Base-by-base conservation (phyloP, 192 early-diverging fungal genomes). In the Dimargaris verticillata region DNA sequence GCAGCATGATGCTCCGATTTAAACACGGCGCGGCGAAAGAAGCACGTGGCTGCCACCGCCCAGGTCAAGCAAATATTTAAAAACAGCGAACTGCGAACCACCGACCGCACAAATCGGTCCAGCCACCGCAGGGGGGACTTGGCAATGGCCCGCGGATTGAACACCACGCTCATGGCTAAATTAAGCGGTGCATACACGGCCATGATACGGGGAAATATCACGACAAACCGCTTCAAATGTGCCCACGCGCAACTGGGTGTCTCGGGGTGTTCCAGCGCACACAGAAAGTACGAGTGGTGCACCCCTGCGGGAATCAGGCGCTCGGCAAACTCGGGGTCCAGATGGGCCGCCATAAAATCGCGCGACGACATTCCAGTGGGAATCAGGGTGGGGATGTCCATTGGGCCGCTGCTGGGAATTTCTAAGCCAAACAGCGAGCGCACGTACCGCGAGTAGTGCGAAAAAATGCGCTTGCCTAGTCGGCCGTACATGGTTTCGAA, bases 141-240 rank as follows among this genome's bases (percentile, higher is more conserved):
- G 64, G 71, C 65, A 24, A 76, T 64, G 13, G 74, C 70, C 11
- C 75, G 69, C 22, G 63, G 66, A 65, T 79, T 77, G 58, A 83
- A 79, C 22, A 74, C 46, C 6, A 72, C 64, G 17, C 80, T 65
- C 42, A 75, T 55, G 11, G 63, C 72, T 1, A 74, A 58, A 62
- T 87, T 87, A 46, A 87, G 64, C 2, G 85, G 79, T 28, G 75
- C 70, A 60, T 84, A 84, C 48, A 87, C 69, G 53, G 72, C 76
- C 61, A 78, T 55, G 1, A 81, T 76, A 20, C 78, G 74, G 0
- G 68, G 72, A 59, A 84, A 74, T 45, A 76, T 68, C 41, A 68
- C 66, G 4, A 72, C 54, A 28, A 79, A 61, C 7, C 75, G 66
- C 11, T 62, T 64, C 13, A 77, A 41, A 14, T 70, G 64, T 29